Conservation (phyloP, 2,329 filamentous ascomycete species). For the Aspergillus aculeatinus region DNA sequence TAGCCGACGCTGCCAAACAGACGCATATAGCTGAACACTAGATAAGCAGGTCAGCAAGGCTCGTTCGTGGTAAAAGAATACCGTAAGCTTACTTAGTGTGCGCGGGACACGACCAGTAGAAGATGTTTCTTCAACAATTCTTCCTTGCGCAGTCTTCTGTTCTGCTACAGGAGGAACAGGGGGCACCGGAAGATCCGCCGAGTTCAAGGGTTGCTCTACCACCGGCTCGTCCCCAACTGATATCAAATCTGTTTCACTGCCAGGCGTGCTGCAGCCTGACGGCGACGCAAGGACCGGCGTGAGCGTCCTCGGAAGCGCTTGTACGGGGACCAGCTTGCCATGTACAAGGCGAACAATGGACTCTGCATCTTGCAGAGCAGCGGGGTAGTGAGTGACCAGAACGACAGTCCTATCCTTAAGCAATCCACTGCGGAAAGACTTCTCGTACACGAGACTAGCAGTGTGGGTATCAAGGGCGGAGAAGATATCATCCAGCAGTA, state of each 20-base stretch:
- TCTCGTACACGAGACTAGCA: slow-evolving; percentile 55
- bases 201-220: slow-evolving; percentile 7
- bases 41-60: background rate
- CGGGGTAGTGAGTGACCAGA: slow-evolving; percentile 53
- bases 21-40: slow-evolving; percentile 26
- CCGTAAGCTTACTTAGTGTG: slow-evolving; percentile 21
- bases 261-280: slow-evolving; percentile 10
- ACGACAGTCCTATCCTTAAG: slow-evolving; percentile 56
- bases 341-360: slow-evolving; percentile 20
- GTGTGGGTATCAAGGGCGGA: slow-evolving; percentile 62
- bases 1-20: slow-evolving; percentile 27
- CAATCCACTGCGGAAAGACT: slow-evolving; percentile 58
- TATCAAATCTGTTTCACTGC: slow-evolving; percentile 3
- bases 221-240: background rate
- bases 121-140: slow-evolving; percentile 23
- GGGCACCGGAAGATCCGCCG: slow-evolving; percentile 9
- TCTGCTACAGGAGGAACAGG: slow-evolving; percentile 4
- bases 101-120: slow-evolving; percentile 26
- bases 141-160: slow-evolving; percentile 10
- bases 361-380: slow-evolving; percentile 25
- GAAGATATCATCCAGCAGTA: slow-evolving; percentile 61
- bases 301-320: background rate
- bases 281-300: slow-evolving; percentile 1
- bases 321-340: slow-evolving; percentile 19
- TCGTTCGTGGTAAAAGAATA: too few species aligned